Percentiles rank a stretch among this genome's conserved stretches.
phyloP scores from a whole-genome alignment of 768 basidiomycete species.

The Tephrocybe sp. region DNA sequence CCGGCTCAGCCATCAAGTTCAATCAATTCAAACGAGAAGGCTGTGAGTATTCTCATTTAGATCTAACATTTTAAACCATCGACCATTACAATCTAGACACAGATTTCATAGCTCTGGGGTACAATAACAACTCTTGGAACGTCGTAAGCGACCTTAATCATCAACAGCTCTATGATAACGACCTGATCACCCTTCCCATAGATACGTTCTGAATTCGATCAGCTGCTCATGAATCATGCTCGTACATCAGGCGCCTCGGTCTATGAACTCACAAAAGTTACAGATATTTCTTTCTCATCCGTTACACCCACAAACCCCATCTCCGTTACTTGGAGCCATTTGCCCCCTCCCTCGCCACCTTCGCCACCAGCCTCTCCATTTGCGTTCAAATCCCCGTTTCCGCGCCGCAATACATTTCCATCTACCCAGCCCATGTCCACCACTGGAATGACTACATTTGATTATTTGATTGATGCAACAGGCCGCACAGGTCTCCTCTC shows the following conservation, averaged over 20 bases:
- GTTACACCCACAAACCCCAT: conserved; percentile 40
- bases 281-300: conserved; percentile 41
- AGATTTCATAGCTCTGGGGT: conserved; percentile 54
- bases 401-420: conserved; percentile 14
- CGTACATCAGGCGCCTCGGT: conserved; percentile 49
- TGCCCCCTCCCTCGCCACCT: conserved; percentile 35
- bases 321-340: conserved; percentile 54
- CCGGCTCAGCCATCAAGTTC: conserved; percentile 62
- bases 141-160: conserved; percentile 41
- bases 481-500: conserved; percentile 74
- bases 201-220: conserved; percentile 63
- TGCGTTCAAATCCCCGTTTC: conserved; percentile 25
- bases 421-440: conserved; percentile 5
- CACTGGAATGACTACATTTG: conserved; percentile 56
- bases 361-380: conserved; percentile 42
- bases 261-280: conserved; percentile 54
- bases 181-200: conserved; percentile 16
- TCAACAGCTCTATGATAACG: background rate
- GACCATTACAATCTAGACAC: conserved; percentile 38
- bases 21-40: conserved; percentile 65
- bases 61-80: background rate
- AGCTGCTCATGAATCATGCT: conserved; percentile 55
- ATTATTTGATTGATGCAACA: conserved; percentile 70
- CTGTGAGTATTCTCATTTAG: conserved; percentile 35
- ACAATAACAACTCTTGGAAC: conserved; percentile 58